These are phyloP conservation scores for Fusarium agapanthi DNA, from an alignment of 2,329 filamentous ascomycete species.

Conservation along the genomic window DNA sequence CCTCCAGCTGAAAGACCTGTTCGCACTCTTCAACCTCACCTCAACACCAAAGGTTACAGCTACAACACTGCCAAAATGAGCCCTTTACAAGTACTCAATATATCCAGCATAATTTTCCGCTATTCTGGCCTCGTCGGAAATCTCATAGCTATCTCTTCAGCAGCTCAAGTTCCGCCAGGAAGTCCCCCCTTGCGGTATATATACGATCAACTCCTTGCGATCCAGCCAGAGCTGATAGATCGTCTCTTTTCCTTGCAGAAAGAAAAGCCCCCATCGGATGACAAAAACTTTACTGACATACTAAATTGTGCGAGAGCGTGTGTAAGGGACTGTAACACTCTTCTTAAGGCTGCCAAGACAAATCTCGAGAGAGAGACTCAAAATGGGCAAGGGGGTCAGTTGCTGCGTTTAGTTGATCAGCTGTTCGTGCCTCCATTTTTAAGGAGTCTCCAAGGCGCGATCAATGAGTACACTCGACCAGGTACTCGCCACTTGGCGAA, in stretches of 20 bases:
- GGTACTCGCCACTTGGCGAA: neutral
- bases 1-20: neutral
- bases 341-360: neutral
- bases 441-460: neutral
- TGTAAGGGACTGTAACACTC: neutral
- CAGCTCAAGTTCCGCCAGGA: neutral
- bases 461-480: neutral
- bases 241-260: neutral
- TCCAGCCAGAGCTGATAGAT: neutral
- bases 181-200: neutral
- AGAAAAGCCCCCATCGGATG: neutral
- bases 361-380: neutral
- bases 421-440: neutral
- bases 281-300: neutral
- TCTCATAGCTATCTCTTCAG: neutral
- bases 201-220: neutral
- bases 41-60: neutral
- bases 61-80: neutral
- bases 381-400: neutral
- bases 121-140: neutral
- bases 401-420: neutral
- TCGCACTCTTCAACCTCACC: neutral
- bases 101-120: neutral
- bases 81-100: neutral
- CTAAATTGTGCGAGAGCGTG: neutral